These are phyloP conservation scores for Scutellaria baicalensis DNA, from an alignment of 257 asterid species.

Conservation along the genomic window DNA sequence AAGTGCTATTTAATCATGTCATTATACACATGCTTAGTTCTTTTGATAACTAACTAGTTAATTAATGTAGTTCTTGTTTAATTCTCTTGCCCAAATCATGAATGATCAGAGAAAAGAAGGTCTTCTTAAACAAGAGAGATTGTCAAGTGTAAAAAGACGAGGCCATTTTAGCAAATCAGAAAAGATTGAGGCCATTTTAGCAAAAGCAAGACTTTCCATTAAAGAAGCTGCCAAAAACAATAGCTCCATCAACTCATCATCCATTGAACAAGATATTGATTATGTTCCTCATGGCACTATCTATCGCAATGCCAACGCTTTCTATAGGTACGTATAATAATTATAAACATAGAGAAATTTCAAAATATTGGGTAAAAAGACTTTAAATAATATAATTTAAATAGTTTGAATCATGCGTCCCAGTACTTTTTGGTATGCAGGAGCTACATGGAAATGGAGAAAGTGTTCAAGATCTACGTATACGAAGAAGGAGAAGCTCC, in stretches of 20 bases:
- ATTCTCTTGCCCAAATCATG: neutral
- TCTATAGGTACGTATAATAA: slow-evolving; percentile 33
- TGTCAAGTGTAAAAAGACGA: slow-evolving; percentile 19
- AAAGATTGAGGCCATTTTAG: slow-evolving; percentile 23
- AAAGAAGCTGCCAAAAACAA: slow-evolving; percentile 22
- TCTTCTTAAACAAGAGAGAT: slow-evolving; percentile 2
- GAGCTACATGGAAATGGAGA: slow-evolving; percentile 84
- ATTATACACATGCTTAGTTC: too few species aligned
- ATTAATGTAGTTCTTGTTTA: neutral
- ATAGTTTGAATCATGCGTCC: too few species aligned
- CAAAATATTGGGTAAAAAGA: too few species aligned
- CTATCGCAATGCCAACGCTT: slow-evolving; percentile 34
- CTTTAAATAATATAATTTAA: too few species aligned
- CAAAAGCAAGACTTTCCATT: slow-evolving; percentile 29
- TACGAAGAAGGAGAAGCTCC: slow-evolving; percentile 88
- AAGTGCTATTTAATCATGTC: neutral
- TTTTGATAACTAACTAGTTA: neutral
- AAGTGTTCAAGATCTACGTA: slow-evolving; percentile 60
- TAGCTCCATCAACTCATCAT: slow-evolving; percentile 12
- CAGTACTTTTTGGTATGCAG: slow-evolving; percentile 18
- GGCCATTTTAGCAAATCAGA: slow-evolving; percentile 13
- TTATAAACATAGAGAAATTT: too few species aligned
- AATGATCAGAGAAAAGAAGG: slow-evolving; percentile 15
- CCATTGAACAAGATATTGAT: slow-evolving; percentile 3
- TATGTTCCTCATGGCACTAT: slow-evolving; percentile 31